These are phyloP conservation scores for Ilex paraguariensis DNA, from an alignment of 305 asterid genomes.

Conservation along the genomic window DNA sequence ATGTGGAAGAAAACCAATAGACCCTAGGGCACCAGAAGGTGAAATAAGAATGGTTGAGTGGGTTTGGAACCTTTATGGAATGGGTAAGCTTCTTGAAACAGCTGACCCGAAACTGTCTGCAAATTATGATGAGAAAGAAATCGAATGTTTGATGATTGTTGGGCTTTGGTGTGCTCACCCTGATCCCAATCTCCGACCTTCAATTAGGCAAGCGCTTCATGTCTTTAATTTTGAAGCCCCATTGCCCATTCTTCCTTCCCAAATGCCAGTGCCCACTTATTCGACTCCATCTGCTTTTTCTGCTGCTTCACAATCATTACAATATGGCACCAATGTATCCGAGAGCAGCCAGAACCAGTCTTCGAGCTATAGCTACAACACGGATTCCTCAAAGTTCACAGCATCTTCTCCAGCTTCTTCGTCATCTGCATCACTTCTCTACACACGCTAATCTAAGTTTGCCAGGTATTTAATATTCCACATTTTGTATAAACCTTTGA, in stretches of 20 bases:
- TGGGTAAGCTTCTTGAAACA: not conserved
- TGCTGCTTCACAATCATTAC: no score
- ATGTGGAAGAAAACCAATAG: not conserved
- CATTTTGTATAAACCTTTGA: no score
- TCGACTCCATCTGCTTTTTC: no score
- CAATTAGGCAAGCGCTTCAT: no score
- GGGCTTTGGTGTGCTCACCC: not conserved
- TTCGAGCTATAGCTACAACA: not conserved
- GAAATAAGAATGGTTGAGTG: not conserved
- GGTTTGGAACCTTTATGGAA: constrained; percentile 2
- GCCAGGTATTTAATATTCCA: no score
- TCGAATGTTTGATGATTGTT: not conserved
- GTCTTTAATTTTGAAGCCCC: no score
- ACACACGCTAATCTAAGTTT: not conserved
- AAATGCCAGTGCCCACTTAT: no score
- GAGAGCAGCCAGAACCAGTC: no score
- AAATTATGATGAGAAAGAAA: not conserved
- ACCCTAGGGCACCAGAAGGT: not conserved
- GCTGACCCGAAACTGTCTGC: not conserved
- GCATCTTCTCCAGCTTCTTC: not conserved
- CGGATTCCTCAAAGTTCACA: constrained; percentile 9
- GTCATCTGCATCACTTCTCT: not conserved
- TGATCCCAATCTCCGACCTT: no score
- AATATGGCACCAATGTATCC: no score
- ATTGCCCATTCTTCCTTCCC: no score